phyloP scores from a whole-genome alignment of 2,329 filamentous ascomycete species.

The Gnomoniopsis smithogilvyi region DNA sequence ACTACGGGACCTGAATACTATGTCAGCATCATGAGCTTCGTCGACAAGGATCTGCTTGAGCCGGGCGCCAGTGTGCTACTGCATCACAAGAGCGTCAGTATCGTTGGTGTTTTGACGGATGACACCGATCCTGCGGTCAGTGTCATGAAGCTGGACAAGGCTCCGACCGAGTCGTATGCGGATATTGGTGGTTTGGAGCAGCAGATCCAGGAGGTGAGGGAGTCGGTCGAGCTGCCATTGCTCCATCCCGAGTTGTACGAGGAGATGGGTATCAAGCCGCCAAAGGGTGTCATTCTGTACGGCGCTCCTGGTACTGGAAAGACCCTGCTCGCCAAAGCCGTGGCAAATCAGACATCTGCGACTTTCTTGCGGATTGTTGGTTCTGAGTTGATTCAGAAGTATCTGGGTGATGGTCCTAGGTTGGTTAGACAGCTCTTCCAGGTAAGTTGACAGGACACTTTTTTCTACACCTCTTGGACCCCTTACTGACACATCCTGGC shows the following conservation, averaged over 20 bases:
- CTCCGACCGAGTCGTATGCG: constrained; percentile 95
- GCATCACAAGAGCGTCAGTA: constrained; percentile 97
- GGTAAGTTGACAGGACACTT: constrained; percentile 37
- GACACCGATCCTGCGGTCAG: constrained; percentile 93
- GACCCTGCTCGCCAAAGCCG: constrained; percentile 91
- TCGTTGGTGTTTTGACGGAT: constrained; percentile 94
- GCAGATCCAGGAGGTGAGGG: constrained; percentile 96
- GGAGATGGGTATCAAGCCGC: constrained; percentile 99
- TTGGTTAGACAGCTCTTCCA: constrained; percentile 95
- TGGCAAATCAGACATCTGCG: constrained; percentile 97
- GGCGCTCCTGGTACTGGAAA: constrained; percentile 97
- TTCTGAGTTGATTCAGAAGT: constrained; percentile 97
- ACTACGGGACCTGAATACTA: constrained; percentile 98
- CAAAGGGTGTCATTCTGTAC: constrained; percentile 98
- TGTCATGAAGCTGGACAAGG: constrained; percentile 99
- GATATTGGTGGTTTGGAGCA: constrained; percentile 95
- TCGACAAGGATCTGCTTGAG: constrained; percentile 97
- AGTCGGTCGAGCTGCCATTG: constrained; percentile 92
- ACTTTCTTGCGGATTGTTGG: constrained; percentile 97
- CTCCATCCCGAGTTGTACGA: constrained; percentile 97
- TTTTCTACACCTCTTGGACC: not conserved
- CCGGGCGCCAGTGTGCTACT: constrained; percentile 92
- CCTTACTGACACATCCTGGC: constrained; percentile 26
- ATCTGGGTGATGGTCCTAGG: constrained; percentile 91
- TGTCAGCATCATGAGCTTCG: constrained; percentile 99